A percentile compares a stretch with the other conserved stretches of the same genome.
phyloP scores from a whole-genome alignment of 2,329 filamentous ascomycete genomes.

The Fusarium sp. region DNA sequence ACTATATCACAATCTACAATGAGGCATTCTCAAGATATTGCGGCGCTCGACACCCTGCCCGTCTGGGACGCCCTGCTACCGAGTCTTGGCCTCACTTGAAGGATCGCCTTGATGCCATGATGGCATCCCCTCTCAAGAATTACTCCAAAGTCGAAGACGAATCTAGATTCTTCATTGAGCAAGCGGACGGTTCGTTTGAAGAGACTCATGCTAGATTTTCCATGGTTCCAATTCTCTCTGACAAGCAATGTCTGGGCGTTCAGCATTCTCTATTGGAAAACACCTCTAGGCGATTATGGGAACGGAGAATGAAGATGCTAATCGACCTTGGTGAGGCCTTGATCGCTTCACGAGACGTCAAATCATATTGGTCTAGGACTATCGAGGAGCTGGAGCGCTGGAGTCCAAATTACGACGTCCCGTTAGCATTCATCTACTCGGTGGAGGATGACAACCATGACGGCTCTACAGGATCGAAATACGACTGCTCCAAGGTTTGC shows the following conservation, averaged over 20 bases:
- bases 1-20: slow-evolving; percentile 74
- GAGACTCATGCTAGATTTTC: slow-evolving; percentile 63
- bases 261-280: slow-evolving; percentile 61
- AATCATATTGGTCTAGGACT: slow-evolving; percentile 61
- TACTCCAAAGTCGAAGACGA: slow-evolving; percentile 56
- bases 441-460: slow-evolving; percentile 55
- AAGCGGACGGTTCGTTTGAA: slow-evolving; percentile 54
- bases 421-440: slow-evolving; percentile 63
- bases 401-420: slow-evolving; percentile 60
- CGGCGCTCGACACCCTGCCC: slow-evolving; percentile 71
- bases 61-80: slow-evolving; percentile 70
- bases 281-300: slow-evolving; percentile 60
- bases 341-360: slow-evolving; percentile 56
- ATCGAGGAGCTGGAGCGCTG: slow-evolving; percentile 58
- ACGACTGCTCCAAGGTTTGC: slow-evolving; percentile 51
- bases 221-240: slow-evolving; percentile 58
- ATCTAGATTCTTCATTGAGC: slow-evolving; percentile 59
- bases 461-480: slow-evolving; percentile 40
- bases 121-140: slow-evolving; percentile 43
- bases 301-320: slow-evolving; percentile 62
- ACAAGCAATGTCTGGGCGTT: slow-evolving; percentile 57
- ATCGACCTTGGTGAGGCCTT: slow-evolving; percentile 60
- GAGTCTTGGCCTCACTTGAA: slow-evolving; percentile 70
- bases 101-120: slow-evolving; percentile 51
- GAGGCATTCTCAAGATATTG: slow-evolving; percentile 73